A percentile compares a stretch with the other conserved stretches of the same genome.
These are phyloP conservation scores for Coffea eugenioides DNA, from an alignment of 257 asterid species.

Conservation along the genomic window DNA sequence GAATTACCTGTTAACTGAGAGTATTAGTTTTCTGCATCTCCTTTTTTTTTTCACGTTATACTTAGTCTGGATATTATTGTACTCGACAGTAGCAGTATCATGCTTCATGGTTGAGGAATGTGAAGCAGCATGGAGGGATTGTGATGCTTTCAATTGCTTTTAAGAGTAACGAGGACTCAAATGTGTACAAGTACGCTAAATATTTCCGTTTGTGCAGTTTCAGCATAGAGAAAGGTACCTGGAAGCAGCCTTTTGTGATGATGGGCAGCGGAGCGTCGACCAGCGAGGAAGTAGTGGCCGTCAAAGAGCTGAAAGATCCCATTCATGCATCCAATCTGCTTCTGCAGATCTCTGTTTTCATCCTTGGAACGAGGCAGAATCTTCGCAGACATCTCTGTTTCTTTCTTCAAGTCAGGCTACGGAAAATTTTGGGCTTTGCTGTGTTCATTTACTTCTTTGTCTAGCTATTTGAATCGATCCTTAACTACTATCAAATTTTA, in stretches of 20 bases:
- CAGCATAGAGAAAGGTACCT: constrained; percentile 39
- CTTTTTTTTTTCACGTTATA: neutral
- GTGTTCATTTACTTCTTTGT: constrained; percentile 11
- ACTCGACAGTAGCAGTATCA: neutral
- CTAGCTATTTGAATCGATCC: constrained; percentile 13
- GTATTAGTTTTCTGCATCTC: neutral
- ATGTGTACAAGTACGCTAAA: neutral
- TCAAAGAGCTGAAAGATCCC: constrained; percentile 83
- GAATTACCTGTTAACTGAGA: neutral
- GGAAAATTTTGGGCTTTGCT: constrained; percentile 1
- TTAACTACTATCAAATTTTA: neutral
- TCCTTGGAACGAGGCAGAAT: constrained; percentile 43
- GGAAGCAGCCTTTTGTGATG: constrained; percentile 58
- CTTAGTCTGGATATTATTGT: neutral
- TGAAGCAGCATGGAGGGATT: neutral
- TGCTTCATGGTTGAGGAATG: neutral
- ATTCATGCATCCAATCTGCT: constrained; percentile 95
- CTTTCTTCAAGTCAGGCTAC: constrained; percentile 22
- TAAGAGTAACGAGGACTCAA: neutral
- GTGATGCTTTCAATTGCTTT: neutral
- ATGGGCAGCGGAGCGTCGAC: constrained; percentile 50
- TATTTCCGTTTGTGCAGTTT: neutral
- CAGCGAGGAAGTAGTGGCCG: constrained; percentile 63
- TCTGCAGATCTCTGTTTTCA: constrained; percentile 54
- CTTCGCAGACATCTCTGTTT: constrained; percentile 49